These are phyloP conservation scores for Coemansia sp. DNA, from an alignment of 192 early-diverging fungal species.

Conservation along the genomic window DNA sequence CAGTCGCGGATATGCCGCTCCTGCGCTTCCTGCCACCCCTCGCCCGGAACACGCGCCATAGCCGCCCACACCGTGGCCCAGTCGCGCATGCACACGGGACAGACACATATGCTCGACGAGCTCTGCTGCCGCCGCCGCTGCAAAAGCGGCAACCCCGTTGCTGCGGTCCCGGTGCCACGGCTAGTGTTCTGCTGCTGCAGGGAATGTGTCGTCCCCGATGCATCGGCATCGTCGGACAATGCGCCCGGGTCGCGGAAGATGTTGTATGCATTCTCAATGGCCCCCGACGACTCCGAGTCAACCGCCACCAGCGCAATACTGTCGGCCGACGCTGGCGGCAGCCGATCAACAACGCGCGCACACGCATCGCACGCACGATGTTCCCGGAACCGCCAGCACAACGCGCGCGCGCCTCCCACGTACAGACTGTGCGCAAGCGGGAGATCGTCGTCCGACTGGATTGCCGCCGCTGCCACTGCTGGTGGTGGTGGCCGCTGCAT, in stretches of 20 bases:
- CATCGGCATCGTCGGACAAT: not conserved
- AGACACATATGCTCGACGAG: slow-evolving; percentile 36
- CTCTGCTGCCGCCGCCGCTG: slow-evolving; percentile 16
- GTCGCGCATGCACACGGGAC: slow-evolving; percentile 44
- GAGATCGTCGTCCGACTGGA: slow-evolving; percentile 23
- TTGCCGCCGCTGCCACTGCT: not conserved
- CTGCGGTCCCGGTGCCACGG: not conserved
- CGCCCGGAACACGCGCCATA: slow-evolving; percentile 39
- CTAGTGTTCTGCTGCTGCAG: slow-evolving; percentile 3
- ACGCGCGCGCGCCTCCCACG: not conserved
- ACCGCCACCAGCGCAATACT: slow-evolving; percentile 21
- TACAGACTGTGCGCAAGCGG: slow-evolving; percentile 30
- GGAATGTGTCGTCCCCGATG: not conserved
- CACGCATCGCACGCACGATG: slow-evolving; percentile 67
- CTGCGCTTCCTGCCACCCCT: slow-evolving; percentile 54
- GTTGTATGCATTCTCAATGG: slow-evolving; percentile 37
- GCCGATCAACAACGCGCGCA: slow-evolving; percentile 26
- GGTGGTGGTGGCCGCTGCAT: not conserved
- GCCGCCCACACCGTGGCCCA: slow-evolving; percentile 41
- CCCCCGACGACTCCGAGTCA: slow-evolving; percentile 15
- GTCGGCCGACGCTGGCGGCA: slow-evolving; percentile 14
- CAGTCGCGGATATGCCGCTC: slow-evolving; percentile 48
- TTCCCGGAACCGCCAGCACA: slow-evolving; percentile 33
- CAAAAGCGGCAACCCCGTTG: not conserved
- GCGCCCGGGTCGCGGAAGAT: slow-evolving; percentile 17